These are phyloP conservation scores for Sarocladiaceae sp. DNA, from an alignment of 2,329 filamentous ascomycete species.

Conservation along the genomic window DNA sequence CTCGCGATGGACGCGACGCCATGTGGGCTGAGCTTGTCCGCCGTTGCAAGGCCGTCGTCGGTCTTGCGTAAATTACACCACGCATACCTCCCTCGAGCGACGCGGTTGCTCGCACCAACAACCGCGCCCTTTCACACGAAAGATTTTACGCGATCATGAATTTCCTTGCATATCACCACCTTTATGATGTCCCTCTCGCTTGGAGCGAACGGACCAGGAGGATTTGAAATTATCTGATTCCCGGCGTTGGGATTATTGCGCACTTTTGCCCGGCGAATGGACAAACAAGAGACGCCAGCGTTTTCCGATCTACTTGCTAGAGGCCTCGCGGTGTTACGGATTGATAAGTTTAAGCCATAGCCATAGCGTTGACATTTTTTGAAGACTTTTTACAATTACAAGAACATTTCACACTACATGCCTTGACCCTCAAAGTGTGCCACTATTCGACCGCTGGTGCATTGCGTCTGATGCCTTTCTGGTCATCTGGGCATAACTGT, in stretches of 20 bases:
- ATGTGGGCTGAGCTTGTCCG: constrained; percentile 59
- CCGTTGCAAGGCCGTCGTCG: constrained; percentile 41
- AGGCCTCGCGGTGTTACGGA: constrained; percentile 5
- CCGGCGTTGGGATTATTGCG: too few species aligned
- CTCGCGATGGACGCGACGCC: constrained; percentile 56
- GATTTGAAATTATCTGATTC: neutral
- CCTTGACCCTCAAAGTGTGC: too few species aligned
- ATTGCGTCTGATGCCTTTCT: too few species aligned
- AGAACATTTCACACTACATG: too few species aligned
- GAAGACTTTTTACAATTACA: neutral
- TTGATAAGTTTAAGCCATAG: constrained; percentile 9
- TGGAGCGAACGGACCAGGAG: neutral
- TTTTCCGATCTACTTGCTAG: constrained; percentile 10
- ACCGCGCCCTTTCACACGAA: neutral
- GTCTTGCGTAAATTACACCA: constrained; percentile 23
- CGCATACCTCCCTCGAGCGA: neutral
- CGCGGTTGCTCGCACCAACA: neutral
- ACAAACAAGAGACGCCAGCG: constrained; percentile 3
- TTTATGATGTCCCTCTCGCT: neutral
- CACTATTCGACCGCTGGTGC: too few species aligned
- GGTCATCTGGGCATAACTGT: too few species aligned
- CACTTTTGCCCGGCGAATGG: constrained; percentile 8
- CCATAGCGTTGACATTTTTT: constrained; percentile 14
- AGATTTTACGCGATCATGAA: constrained; percentile 2
- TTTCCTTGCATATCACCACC: neutral